Conservation (phyloP, 768 basidiomycete genomes). For the Termitomyces titanicus region DNA sequence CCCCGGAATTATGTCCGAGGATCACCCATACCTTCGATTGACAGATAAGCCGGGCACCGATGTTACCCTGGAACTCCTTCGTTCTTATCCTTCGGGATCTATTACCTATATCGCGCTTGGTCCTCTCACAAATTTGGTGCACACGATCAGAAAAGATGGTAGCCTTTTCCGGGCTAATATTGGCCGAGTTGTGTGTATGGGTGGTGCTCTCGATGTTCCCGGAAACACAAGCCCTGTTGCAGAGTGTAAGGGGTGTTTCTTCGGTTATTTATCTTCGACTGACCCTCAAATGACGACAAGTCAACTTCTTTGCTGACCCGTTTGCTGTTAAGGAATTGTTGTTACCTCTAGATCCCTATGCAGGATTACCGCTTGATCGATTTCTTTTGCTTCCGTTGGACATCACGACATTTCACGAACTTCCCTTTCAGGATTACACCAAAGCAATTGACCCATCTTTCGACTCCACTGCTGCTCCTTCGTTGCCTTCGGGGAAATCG, state of each 20-base stretch:
- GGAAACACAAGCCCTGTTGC: slow-evolving; percentile 81
- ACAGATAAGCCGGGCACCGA: slow-evolving; percentile 47
- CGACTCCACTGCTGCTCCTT: slow-evolving; percentile 44
- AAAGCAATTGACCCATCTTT: slow-evolving; percentile 60
- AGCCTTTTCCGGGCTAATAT: slow-evolving; percentile 52
- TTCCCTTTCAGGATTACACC: slow-evolving; percentile 67
- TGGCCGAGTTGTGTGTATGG: slow-evolving; percentile 84
- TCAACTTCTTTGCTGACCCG: slow-evolving; percentile 88
- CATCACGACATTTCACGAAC: slow-evolving; percentile 74
- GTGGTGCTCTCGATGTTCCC: slow-evolving; percentile 89
- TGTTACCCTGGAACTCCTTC: slow-evolving; percentile 53
- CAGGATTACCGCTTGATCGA: slow-evolving; percentile 58
- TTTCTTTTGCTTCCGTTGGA: slow-evolving; percentile 76
- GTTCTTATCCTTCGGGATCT: slow-evolving; percentile 42
- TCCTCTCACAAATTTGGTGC: slow-evolving; percentile 78
- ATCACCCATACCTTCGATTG: slow-evolving; percentile 43
- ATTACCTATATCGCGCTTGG: slow-evolving; percentile 74
- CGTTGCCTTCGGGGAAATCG: slow-evolving; percentile 41
- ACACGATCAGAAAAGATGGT: slow-evolving; percentile 53
- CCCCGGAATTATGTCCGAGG: slow-evolving; percentile 14
- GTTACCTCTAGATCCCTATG: slow-evolving; percentile 31
- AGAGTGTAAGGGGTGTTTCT: slow-evolving; percentile 59
- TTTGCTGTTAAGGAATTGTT: slow-evolving; percentile 75
- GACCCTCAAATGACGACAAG: slow-evolving; percentile 30
- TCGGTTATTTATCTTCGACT: background rate